A percentile compares a stretch with the other conserved stretches of the same genome.
phyloP scores from a whole-genome alignment of 2,329 filamentous ascomycete species.

The Claviceps paspali region DNA sequence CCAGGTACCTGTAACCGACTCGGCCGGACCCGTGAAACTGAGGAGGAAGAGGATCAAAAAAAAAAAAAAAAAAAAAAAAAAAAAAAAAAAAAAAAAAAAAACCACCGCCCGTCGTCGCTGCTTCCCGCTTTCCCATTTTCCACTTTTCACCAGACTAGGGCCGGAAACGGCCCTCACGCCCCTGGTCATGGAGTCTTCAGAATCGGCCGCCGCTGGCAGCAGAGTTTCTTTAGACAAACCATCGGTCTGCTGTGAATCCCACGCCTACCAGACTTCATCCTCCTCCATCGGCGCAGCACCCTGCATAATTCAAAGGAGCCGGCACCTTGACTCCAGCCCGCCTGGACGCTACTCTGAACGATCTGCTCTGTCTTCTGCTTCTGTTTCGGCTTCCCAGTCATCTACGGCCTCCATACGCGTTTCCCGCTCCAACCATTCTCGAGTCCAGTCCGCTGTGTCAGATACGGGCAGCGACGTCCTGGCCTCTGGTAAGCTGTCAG shows the following conservation, averaged over 20 bases:
- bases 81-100: too few relatives aligned
- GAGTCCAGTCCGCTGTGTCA: conserved; percentile 27
- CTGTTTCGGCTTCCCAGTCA: conserved; percentile 28
- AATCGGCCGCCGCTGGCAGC: neutral
- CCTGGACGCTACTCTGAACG: conserved; percentile 41
- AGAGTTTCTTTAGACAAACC: conserved; percentile 3
- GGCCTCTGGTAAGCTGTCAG: conserved; percentile 20
- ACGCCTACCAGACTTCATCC: conserved; percentile 26
- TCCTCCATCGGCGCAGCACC: conserved; percentile 21
- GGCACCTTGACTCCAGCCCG: conserved; percentile 43
- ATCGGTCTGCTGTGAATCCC: neutral
- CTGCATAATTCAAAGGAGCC: conserved; percentile 34
- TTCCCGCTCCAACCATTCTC: conserved; percentile 25
- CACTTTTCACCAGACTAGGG: neutral
- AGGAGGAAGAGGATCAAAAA: too few relatives aligned
- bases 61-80: too few relatives aligned
- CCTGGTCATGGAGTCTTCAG: conserved; percentile 4
- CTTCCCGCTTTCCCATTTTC: neutral
- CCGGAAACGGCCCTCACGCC: neutral
- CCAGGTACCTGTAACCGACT: too few relatives aligned
- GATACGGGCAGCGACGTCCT: conserved; percentile 26
- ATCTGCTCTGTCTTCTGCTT: conserved; percentile 44
- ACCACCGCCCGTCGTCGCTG: too few relatives aligned
- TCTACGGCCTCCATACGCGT: conserved; percentile 25
- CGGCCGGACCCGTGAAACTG: too few relatives aligned